A percentile compares a stretch with the other conserved stretches of the same genome.
Evolutionary conservation across 148 eudicot genomes (phyloP).

Genomic region (Cornus suecica): DNA sequence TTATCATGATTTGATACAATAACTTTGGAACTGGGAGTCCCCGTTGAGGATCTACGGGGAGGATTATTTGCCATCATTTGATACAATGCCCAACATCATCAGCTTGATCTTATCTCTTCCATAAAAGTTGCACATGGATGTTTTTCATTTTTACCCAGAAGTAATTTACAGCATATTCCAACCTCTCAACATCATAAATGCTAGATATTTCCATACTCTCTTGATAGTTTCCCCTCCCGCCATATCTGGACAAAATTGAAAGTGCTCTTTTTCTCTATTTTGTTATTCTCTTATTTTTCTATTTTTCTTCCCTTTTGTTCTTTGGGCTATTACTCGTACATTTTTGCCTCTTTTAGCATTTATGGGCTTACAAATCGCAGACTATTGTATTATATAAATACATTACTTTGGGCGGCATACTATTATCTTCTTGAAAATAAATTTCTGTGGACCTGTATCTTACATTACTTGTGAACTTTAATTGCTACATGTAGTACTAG

Average conservation of each 20-base stretch:
- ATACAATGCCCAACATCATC: not conserved
- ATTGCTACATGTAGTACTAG: too few species aligned
- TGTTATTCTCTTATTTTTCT: too few species aligned
- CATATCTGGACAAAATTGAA: not conserved
- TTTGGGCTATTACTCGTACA: not conserved
- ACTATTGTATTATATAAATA: too few species aligned
- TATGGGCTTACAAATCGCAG: not conserved
- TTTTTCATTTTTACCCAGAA: not conserved
- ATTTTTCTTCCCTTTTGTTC: not conserved
- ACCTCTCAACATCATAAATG: not conserved
- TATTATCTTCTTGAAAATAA: too few species aligned
- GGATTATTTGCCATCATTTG: too few species aligned
- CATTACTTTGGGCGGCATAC: too few species aligned
- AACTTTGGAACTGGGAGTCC: not conserved
- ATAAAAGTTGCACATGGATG: not conserved
- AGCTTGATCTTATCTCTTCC: not conserved
- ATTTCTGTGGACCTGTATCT: too few species aligned
- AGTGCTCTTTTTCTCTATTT: not conserved
- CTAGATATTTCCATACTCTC: not conserved
- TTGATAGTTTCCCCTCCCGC: not conserved
- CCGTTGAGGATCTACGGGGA: not conserved
- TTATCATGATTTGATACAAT: not conserved
- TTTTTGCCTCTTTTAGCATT: not conserved
- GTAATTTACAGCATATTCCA: not conserved
- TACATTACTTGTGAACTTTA: too few species aligned